Base-by-base conservation (phyloP, 2,329 filamentous ascomycete genomes). In the Pestalotiopsis sp. region DNA sequence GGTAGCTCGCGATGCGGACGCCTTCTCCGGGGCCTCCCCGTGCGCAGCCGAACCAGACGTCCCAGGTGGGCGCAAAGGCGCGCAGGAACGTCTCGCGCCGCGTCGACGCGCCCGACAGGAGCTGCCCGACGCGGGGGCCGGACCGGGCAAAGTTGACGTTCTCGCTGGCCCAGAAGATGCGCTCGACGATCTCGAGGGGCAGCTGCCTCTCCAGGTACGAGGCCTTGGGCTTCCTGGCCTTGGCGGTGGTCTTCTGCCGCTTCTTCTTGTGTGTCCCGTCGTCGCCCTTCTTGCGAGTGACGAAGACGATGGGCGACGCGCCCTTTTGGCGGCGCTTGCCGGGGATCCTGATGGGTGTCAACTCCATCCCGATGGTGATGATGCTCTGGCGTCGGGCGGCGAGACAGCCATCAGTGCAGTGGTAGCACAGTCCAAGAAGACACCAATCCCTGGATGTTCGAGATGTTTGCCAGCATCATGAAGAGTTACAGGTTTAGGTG, bases 101-200 rank as follows among this genome's bases (percentile, higher is more conserved):
- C 52, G 80, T 81, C 4, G 76, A 73, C 3, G 61, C 65, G 23
- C 73, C 72, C 2, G 86, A 88, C 14, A 90, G 80, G 59, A 83
- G 79, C 31, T 77, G 74, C 27, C 85, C 84, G 38, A 90, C 77
- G 39, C 80, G 75, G 12, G 75, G 82, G 65, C 81, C 84, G 63
- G 82, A 79, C 4, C 78, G 80, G 0, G 86, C 81, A 0, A 90
- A 78, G 65, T 83, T 80, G 61, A 85, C 70, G 70, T 87, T 88
- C 70, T 78, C 74, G 63, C 86, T 87, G 66, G 84, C 76, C 70
- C 86, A 76, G 67, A 88, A 83, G 62, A 90, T 87, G 39, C 70
- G 79, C 73, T 89, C 85, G 13, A 89, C 80, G 27, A 89, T 78
- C 74, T 89, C 87, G 6, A 83, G 74, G 0, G 87, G 87, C 9